Evolutionary conservation across 1,284 basidiomycete species (phyloP).

Genomic region (Peniophora sp.): DNA sequence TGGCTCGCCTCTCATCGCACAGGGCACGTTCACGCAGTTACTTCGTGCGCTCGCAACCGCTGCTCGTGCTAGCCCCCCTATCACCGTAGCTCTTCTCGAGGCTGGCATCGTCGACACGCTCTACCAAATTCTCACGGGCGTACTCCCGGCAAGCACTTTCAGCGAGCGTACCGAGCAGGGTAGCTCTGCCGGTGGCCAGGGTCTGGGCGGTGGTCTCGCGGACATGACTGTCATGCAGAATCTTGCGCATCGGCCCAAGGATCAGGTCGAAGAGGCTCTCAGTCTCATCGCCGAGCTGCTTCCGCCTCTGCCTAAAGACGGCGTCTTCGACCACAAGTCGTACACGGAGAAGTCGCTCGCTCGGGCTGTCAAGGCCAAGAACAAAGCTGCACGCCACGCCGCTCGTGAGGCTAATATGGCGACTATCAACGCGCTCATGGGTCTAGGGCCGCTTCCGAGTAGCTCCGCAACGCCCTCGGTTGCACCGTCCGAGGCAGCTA

Average conservation of each 20-base stretch:
- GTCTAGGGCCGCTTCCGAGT: slow-evolving; percentile 7
- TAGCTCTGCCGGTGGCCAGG: slow-evolving; percentile 54
- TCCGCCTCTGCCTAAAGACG: slow-evolving; percentile 89
- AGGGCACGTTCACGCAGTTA: slow-evolving; percentile 84
- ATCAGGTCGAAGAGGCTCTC: slow-evolving; percentile 90
- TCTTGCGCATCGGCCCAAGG: slow-evolving; percentile 91
- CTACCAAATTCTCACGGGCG: slow-evolving; percentile 90
- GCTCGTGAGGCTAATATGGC: slow-evolving; percentile 42
- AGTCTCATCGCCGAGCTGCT: slow-evolving; percentile 84
- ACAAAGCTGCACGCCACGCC: slow-evolving; percentile 67
- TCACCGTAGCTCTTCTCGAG: slow-evolving; percentile 79
- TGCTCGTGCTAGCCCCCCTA: slow-evolving; percentile 79
- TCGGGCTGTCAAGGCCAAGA: slow-evolving; percentile 67
- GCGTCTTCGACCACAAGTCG: slow-evolving; percentile 85
- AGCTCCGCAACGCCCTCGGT: slow-evolving; percentile 16
- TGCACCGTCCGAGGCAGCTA: slow-evolving; percentile 16
- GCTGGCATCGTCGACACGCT: slow-evolving; percentile 86
- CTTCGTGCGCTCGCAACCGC: slow-evolving; percentile 82
- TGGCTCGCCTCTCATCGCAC: slow-evolving; percentile 76
- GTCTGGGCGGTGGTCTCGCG: slow-evolving; percentile 75
- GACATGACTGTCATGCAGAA: slow-evolving; percentile 99
- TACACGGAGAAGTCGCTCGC: slow-evolving; percentile 85
- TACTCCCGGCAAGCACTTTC: slow-evolving; percentile 58
- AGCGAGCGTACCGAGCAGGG: slow-evolving; percentile 57
- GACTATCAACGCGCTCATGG: slow-evolving; percentile 11